Base-by-base conservation (phyloP, 129 eudicot species). In the Pseudognaphalium luteoalbum region DNA sequence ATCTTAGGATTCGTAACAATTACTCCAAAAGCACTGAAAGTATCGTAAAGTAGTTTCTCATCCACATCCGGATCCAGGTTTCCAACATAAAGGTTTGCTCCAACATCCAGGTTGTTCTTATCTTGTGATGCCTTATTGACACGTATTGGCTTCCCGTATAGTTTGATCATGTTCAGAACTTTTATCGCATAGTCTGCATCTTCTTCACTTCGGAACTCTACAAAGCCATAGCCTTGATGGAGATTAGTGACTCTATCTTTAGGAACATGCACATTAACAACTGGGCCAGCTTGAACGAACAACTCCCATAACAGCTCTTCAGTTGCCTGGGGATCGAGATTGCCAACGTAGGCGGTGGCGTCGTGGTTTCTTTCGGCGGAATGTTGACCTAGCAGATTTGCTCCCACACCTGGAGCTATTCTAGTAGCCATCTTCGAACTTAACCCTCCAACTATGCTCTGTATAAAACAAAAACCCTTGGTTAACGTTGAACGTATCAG, bases 81-180 rank as follows among this genome's bases (percentile, higher is more conserved):
- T 75, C 98, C 98, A 81, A 94, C 87, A 70, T 91, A 94, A 68
- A 94, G 96, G 86, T 94, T 94, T 19, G 98, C 98, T 84, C 98
- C 98, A 57, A 94, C 97, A 89, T 94, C 98, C 86, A 94, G 82
- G 83, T 93, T 94, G 92, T 91, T 91, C 83, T 94, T 94, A 85
- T 94, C 98, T 89, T 94, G 98, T 20, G 98, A 91, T 70, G 98
- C 98, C 96, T 94, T 94, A 76, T 94, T 94, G 54, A 91, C 98
- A 20, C 96, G 86, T 71, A 94, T 88, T 34, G 98, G 88, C 78
- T 94, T 94, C 70, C 98, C 97, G 70, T 78, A 89, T 21, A 94
- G 86, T 80, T 94, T 94, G 73, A 90, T 91, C 98, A 94, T 94
- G 77, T 94, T 94, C 57, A 94, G 86, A 50, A 91, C 98, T 88